Conservation (phyloP, 208 protist genomes). For the Naegleria lovaniensis region DNA sequence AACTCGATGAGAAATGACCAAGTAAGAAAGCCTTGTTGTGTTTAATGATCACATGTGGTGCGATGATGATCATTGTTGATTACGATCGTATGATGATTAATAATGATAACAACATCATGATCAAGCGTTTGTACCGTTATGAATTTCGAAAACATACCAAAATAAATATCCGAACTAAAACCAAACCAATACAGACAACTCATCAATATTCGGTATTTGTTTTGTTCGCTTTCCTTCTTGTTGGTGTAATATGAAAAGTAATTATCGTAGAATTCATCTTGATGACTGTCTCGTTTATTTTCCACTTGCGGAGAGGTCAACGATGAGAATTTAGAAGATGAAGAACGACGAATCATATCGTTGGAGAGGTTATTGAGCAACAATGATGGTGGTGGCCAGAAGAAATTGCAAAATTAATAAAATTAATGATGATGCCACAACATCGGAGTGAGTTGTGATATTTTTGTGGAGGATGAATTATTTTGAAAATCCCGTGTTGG, state of each 20-base stretch:
- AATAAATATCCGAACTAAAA: background rate
- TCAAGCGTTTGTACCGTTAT: too few relatives aligned
- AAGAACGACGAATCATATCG: too few relatives aligned
- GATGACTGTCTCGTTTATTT: background rate
- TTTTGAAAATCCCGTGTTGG: too few relatives aligned
- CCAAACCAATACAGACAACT: conserved; percentile 1
- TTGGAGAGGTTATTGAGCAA: too few relatives aligned
- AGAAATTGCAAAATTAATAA: too few relatives aligned
- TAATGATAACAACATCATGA: too few relatives aligned
- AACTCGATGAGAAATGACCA: background rate
- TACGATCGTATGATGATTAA: too few relatives aligned
- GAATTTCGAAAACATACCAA: background rate
- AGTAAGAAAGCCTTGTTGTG: background rate
- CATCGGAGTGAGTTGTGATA: too few relatives aligned
- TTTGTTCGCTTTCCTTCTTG: background rate
- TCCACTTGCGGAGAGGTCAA: background rate
- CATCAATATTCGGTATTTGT: background rate
- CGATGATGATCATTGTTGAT: background rate
- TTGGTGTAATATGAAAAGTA: background rate
- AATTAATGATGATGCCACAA: too few relatives aligned
- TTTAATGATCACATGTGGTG: background rate
- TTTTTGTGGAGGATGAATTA: too few relatives aligned
- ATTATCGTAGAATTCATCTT: background rate
- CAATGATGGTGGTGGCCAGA: too few relatives aligned
- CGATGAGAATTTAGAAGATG: background rate